Conservation (phyloP, 352 stramenopile species). For the Phytophthora hibernalis region DNA sequence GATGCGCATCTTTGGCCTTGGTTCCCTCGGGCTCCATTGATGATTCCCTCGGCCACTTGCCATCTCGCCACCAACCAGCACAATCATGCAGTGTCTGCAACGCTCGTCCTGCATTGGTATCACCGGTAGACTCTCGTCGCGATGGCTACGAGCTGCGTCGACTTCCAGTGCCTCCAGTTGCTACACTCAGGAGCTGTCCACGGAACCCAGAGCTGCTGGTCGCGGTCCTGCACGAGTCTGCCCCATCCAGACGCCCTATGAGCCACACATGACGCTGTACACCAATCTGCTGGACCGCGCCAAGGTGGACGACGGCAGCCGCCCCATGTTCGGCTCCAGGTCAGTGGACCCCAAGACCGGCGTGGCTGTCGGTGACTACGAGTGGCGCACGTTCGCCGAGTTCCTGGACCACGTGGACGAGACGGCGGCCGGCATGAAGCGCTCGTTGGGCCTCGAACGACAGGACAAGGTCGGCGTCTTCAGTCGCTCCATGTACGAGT, state of each 20-base stretch:
- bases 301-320: constrained; percentile 54
- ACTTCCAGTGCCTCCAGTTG: background rate
- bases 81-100: constrained; percentile 12
- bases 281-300: constrained; percentile 59
- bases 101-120: constrained; percentile 4
- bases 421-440: constrained; percentile 44
- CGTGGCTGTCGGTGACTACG: constrained; percentile 42
- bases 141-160: constrained; percentile 17
- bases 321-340: constrained; percentile 58
- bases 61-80: background rate
- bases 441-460: constrained; percentile 38
- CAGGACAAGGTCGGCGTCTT: constrained; percentile 64
- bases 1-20: constrained; percentile 5
- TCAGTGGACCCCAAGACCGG: constrained; percentile 42
- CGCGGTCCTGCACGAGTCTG: constrained; percentile 34
- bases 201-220: constrained; percentile 4
- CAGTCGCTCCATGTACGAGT: constrained; percentile 67
- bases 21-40: constrained; percentile 7
- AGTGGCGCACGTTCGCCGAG: constrained; percentile 63
- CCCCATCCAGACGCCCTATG: constrained; percentile 34
- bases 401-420: constrained; percentile 54
- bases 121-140: background rate
- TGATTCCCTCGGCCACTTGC: constrained; percentile 1
- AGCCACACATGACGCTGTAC: constrained; percentile 61
- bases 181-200: constrained; percentile 20